Evolutionary conservation across 2,329 filamentous ascomycete species (phyloP).

Genomic region (Sporothrix phasma): DNA sequence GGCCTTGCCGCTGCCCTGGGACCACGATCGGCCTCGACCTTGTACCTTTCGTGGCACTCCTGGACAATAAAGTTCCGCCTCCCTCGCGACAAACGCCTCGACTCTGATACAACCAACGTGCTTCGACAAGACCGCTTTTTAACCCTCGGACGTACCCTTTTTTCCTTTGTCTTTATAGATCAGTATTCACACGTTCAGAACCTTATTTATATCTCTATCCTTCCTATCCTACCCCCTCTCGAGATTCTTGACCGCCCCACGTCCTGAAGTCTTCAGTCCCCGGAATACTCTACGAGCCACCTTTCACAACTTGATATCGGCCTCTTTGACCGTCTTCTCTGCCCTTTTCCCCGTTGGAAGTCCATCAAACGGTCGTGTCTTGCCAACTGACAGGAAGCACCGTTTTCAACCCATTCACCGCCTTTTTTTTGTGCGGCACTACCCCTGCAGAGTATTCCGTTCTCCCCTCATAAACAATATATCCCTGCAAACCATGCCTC

Average conservation of each 20-base stretch:
- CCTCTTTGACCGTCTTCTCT: not conserved
- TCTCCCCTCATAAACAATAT: constrained; percentile 14
- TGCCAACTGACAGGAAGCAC: not conserved
- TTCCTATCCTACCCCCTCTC: not conserved
- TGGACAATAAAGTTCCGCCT: constrained; percentile 10
- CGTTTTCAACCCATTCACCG: constrained; percentile 24
- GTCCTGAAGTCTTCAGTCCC: not conserved
- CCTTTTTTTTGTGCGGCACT: constrained; percentile 26
- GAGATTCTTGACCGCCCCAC: not conserved
- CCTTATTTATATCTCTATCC: not conserved
- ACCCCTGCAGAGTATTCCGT: constrained; percentile 5
- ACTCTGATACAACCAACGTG: constrained; percentile 26
- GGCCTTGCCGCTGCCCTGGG: constrained; percentile 38
- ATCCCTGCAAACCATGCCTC: constrained; percentile 36
- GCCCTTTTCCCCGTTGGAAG: not conserved
- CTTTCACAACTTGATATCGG: not conserved
- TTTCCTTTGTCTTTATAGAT: constrained; percentile 16
- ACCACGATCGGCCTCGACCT: constrained; percentile 16
- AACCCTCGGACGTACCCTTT: not conserved
- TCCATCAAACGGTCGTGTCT: too few relatives aligned
- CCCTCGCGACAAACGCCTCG: constrained; percentile 23
- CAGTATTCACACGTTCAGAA: not conserved
- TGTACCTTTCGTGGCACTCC: constrained; percentile 6
- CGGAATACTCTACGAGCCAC: not conserved
- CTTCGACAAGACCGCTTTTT: constrained; percentile 5